A percentile compares a stretch with the other conserved stretches of the same genome.
Conservation (phyloP, 1,284 basidiomycete genomes). For the Sutorius eximius region DNA sequence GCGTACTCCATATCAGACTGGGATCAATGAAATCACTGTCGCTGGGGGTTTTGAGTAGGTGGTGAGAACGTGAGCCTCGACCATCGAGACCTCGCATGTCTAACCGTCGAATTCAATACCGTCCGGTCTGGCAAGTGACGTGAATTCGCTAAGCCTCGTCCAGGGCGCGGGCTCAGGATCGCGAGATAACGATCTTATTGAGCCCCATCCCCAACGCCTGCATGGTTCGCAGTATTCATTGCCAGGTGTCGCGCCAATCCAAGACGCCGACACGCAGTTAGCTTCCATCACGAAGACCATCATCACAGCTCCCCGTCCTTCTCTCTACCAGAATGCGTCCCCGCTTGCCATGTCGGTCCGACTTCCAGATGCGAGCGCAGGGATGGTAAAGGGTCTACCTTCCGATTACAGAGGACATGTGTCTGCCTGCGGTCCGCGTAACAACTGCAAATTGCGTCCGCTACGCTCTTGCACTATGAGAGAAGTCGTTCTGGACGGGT, state of each 20-base stretch:
- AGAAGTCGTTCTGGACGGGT: conserved; percentile 17
- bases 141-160: conserved; percentile 20
- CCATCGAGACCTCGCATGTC: no score
- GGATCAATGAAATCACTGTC: conserved; percentile 31
- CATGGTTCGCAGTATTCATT: conserved; percentile 7
- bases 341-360: conserved; percentile 20
- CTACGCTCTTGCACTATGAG: conserved; percentile 24
- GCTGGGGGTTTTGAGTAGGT: conserved; percentile 1
- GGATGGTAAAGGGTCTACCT: conserved; percentile 29
- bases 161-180: conserved; percentile 26
- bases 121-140: conserved; percentile 26
- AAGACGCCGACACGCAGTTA: conserved; percentile 21
- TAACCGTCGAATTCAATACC: not conserved
- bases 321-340: conserved; percentile 8
- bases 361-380: conserved; percentile 24
- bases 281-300: conserved; percentile 27
- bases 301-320: conserved; percentile 23
- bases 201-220: not conserved
- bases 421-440: conserved; percentile 33
- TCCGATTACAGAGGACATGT: conserved; percentile 22
- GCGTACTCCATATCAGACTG: conserved; percentile 15
- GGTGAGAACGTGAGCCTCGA: no score
- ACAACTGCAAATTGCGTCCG: conserved; percentile 29
- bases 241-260: conserved; percentile 24
- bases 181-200: conserved; percentile 32